These are phyloP conservation scores for Sporothrix sp. DNA, from an alignment of 2,329 filamentous ascomycete genomes.

Conservation along the genomic window DNA sequence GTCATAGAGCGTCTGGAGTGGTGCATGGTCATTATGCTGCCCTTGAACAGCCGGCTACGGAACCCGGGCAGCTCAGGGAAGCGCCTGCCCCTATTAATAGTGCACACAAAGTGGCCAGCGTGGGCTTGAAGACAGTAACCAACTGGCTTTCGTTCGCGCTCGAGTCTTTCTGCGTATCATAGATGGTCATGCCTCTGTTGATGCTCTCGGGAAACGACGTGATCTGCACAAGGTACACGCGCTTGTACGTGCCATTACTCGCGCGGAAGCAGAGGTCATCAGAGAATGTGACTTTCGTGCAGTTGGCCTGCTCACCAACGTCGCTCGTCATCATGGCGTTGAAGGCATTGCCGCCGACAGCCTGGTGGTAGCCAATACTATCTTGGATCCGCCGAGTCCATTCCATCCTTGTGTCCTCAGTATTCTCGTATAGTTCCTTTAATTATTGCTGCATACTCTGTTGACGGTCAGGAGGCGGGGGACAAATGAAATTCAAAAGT, in stretches of 20 bases:
- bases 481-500: no score
- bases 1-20: constrained; percentile 26
- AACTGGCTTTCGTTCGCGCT: constrained; percentile 19
- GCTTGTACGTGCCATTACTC: constrained; percentile 23
- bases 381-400: no score
- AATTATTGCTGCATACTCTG: no score
- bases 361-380: no score
- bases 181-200: constrained; percentile 26
- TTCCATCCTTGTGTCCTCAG: no score
- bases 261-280: constrained; percentile 26
- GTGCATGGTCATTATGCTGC: constrained; percentile 33
- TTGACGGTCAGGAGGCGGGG: no score
- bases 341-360: constrained; percentile 32
- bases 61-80: constrained; percentile 28
- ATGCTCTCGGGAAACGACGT: not conserved
- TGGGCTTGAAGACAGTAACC: constrained; percentile 7
- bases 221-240: constrained; percentile 10
- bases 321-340: constrained; percentile 26
- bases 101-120: constrained; percentile 18
- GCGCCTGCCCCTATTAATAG: constrained; percentile 10
- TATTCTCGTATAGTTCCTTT: no score
- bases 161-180: constrained; percentile 31
- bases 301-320: constrained; percentile 15
- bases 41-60: constrained; percentile 27
- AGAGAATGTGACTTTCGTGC: constrained; percentile 24